phyloP scores from a whole-genome alignment of 257 asterid genomes.

The Capsicum rhomboideum region DNA sequence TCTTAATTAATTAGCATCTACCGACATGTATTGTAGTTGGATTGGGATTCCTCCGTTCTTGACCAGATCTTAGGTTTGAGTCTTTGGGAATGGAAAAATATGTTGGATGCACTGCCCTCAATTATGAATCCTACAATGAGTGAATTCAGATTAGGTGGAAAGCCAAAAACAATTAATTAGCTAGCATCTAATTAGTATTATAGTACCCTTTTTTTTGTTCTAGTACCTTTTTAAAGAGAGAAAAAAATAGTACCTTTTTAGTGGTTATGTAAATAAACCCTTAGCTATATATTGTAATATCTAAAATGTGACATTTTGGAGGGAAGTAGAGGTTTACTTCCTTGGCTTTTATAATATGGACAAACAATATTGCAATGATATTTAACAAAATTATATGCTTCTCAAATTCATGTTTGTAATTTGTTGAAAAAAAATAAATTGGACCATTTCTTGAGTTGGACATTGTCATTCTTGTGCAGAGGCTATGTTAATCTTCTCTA shows the following conservation, averaged over 20 bases:
- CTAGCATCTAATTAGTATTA: background rate
- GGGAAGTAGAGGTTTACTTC: background rate
- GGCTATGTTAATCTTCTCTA: background rate
- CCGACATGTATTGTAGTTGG: background rate
- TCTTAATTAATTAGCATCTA: background rate
- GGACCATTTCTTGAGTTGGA: background rate
- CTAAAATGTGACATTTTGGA: background rate
- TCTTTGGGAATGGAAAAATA: too few relatives aligned
- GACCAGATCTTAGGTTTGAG: background rate
- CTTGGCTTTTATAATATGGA: background rate
- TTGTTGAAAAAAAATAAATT: background rate
- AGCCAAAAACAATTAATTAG: background rate
- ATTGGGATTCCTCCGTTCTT: background rate
- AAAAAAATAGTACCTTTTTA: background rate
- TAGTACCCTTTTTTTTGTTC: background rate
- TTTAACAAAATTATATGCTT: background rate
- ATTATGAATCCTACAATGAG: too few relatives aligned
- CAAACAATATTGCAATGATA: background rate
- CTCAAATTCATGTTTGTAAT: background rate
- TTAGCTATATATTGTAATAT: background rate
- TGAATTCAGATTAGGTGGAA: too few relatives aligned
- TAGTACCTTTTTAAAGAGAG: background rate
- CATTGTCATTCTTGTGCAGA: background rate
- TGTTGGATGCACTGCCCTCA: too few relatives aligned
- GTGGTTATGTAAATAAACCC: background rate